phyloP scores from a whole-genome alignment of 2,329 filamentous ascomycete species.

The Knufia fluminis region DNA sequence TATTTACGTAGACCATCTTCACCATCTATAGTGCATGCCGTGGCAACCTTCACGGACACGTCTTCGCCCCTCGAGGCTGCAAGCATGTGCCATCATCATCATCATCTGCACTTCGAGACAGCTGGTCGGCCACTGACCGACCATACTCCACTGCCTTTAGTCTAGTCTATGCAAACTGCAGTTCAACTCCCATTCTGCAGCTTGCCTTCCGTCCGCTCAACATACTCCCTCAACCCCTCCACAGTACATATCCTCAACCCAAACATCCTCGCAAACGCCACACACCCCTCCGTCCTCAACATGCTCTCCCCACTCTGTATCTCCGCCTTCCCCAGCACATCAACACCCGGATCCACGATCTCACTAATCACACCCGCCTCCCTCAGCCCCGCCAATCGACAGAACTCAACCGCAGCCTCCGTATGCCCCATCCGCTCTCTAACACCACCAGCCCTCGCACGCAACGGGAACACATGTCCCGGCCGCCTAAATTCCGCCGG shows the following conservation, averaged over 20 bases:
- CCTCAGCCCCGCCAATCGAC: constrained; percentile 69
- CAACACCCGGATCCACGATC: constrained; percentile 74
- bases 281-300: constrained; percentile 81
- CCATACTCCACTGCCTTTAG: no score
- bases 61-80: no score
- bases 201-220: constrained; percentile 62
- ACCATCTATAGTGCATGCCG: no score
- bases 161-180: no score
- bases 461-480: constrained; percentile 82
- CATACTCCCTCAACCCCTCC: constrained; percentile 71
- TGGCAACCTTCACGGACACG: no score
- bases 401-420: constrained; percentile 87
- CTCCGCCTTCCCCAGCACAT: constrained; percentile 50
- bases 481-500: constrained; percentile 64
- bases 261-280: constrained; percentile 79
- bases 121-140: no score
- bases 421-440: constrained; percentile 76
- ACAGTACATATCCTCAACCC: constrained; percentile 93
- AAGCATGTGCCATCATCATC: no score
- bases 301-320: constrained; percentile 62
- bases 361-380: constrained; percentile 77
- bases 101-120: no score
- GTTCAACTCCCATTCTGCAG: not conserved
- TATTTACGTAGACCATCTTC: no score
- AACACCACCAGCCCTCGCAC: constrained; percentile 70